These are phyloP conservation scores for Tetrahymena malaccensis DNA, from an alignment of 73 alveolate species.

Conservation along the genomic window DNA sequence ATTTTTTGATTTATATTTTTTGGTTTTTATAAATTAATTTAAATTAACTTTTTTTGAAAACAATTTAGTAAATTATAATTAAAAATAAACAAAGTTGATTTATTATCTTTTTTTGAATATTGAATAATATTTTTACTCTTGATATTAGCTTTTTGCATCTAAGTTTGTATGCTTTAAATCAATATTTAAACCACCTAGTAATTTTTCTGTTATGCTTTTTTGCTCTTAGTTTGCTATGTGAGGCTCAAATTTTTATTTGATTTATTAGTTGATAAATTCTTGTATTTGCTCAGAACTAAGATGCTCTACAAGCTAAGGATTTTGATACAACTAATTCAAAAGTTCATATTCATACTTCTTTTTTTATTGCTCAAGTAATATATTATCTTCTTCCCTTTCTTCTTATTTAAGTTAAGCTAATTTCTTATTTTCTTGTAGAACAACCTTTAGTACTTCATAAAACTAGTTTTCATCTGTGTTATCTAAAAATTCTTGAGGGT, in stretches of 20 bases:
- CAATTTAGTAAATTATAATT: too few species aligned
- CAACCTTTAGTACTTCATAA: neutral
- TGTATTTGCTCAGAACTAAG: neutral
- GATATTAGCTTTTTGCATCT: neutral
- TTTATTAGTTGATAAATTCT: neutral
- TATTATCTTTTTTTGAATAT: too few species aligned
- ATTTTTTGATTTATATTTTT: too few species aligned
- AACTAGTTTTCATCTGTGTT: neutral
- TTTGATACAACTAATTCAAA: neutral
- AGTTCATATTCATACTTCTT: neutral
- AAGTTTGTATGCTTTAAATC: neutral
- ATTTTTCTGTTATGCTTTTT: neutral
- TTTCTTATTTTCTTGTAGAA: neutral
- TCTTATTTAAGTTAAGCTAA: neutral
- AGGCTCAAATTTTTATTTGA: neutral
- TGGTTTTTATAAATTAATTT: too few species aligned
- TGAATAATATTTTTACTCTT: neutral
- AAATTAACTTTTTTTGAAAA: too few species aligned
- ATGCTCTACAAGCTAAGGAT: neutral
- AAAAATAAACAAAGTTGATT: too few species aligned
- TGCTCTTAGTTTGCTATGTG: neutral
- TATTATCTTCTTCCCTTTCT: neutral
- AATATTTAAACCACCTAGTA: neutral
- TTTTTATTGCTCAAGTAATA: neutral
- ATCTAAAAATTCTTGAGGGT: neutral